Base-by-base conservation (phyloP, 805 yeast species). In the Saturnispora halmiae region DNA sequence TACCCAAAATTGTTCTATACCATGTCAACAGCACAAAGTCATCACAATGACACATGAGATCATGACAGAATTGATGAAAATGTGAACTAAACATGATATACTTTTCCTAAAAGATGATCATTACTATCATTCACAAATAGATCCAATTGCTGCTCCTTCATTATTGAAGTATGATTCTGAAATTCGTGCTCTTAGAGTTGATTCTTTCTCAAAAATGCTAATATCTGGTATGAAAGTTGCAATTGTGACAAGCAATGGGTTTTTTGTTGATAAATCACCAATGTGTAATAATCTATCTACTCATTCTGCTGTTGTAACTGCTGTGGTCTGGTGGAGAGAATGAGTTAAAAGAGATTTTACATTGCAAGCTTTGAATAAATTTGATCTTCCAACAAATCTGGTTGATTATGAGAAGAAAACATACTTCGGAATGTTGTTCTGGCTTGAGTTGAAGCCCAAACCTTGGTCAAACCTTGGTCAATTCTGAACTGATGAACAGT, bases 101-200 rank as follows among this genome's bases (percentile, higher is more conserved):
- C 54, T 85, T 25, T 77, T 84, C 42, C 59, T 83, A 41, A 94
- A 85, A 61, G 95, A 84, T 57, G 94, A 85, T 63, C 94, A 94
- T 6, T 85, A 84, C 67, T 83, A 80, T 61, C 83, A 77, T 60
- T 62, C 84, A 53, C 82, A 79, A 52, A 68, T 79, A 64, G 65
- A 70, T 22, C 46, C 53, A 16, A 65, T 68, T 44, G 64, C 64
- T 13, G 50, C 76, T 35, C 74, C 78, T n/a, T 76, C 85, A 7
- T 77, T 79, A 64, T 57, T 82, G 32, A 69, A 77, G n/a, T 54
- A 80, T 41, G 95, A 84, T 59, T 65, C 66, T 18, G 87, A 81
- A 40, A 94, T 94, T 36, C 70, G 92, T 49, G 92, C 84, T 13
- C 56, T 83, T 35, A 68, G 94, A 47, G 68, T 83, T 45, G 94